Base-by-base conservation (phyloP, 2,329 filamentous ascomycete species). In the Herpotrichia juniperi region DNA sequence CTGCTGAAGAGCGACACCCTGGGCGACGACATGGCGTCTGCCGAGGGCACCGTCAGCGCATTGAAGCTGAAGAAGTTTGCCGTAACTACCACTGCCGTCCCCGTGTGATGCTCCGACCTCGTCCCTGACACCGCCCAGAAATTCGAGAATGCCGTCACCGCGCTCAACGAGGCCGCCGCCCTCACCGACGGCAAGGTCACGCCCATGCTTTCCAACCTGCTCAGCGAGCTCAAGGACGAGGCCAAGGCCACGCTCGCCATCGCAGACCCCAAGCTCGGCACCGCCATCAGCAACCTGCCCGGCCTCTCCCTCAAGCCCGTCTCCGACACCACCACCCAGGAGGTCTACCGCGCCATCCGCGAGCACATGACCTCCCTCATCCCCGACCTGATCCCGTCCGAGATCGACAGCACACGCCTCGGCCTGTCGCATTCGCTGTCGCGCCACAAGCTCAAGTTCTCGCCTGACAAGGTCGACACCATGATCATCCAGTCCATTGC, bases 401-500 rank as follows among this genome's bases (percentile, higher is more conserved):
- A 94, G 72, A 86, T 97, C 72, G 89, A 91, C 71, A 94, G 92
- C 67, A 97, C 97, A 90, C 88, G 91, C 21, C 85, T 99, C 54
- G 94, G 94, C 86, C 87, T 99, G 45, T 96, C 93, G 30, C 94
- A 99, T 80, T 97, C 93, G 50, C 87, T 99, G 69, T 96, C 93
- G 42, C 64, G 71, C 19, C 93, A 99, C 81, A 97, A 96, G 83
- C 87, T 99, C 71, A 97, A 97, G 82, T 99, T 99, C 79, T 96
- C 91, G 8, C 89, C 93, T 51, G 93, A 99, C 73, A 99, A 99
- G 83, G 93, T 99, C 63, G 94, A 99, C 74, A 94, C 94, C 46
- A 99, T 99, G 94, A 96, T 99, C 71, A 93, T 99, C 52, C 94
- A 99, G 79, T 93, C 93, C 51, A 94, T 99, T 72, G 67, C 85